Base-by-base conservation (phyloP, 805 yeast genomes). In the Metschnikowia gruessii region DNA sequence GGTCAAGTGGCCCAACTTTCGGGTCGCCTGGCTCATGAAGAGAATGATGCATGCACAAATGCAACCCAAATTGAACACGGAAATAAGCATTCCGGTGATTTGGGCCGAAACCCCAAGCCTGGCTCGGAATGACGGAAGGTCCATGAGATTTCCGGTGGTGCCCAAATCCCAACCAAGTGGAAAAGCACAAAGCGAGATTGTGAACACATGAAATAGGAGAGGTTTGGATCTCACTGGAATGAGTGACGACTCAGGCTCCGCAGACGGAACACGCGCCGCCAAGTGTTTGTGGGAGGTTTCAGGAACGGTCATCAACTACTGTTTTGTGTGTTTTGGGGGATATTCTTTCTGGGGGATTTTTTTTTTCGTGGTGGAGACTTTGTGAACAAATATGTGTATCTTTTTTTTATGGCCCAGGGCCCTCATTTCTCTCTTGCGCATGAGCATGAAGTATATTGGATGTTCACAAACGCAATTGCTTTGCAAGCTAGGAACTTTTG, bases 81-180 rank as follows among this genome's bases (percentile, higher is more conserved):
- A 44, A 3, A 48, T 31, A n/a, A 48, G 22, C 11, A 40, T 19
- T 2, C 52, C 48, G 3, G 42, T 43, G 11, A 26, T 18, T 9
- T 28, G 44, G 1, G 42, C 28, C 11, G 52, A 37, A 12, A 50
- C 43, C 3, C 38, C 37, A 21, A 44, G 37, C 17, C 52, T 28
- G 9, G 43, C 46, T 18, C 48, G n/a, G 37, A 46, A 50, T 12
- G 47, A 17, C 7, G 52, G 43, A 16, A 45, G 39, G 21, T 40
- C 47, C 40, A 50, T 49, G 18, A 44, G 36, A 35, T 44, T 40
- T 15, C 53, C 52, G 3, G 51, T 41, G 37, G 53, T 40, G n/a
- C 49, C 53, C 48, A 50, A 26, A 31, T 48, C 53, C 52, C 51
- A 50, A 2, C 52, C 52, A 15, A 48, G 32, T 12, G 52, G 52